These are phyloP conservation scores for Coffea canephora DNA, from an alignment of 257 asterid species.

Conservation along the genomic window DNA sequence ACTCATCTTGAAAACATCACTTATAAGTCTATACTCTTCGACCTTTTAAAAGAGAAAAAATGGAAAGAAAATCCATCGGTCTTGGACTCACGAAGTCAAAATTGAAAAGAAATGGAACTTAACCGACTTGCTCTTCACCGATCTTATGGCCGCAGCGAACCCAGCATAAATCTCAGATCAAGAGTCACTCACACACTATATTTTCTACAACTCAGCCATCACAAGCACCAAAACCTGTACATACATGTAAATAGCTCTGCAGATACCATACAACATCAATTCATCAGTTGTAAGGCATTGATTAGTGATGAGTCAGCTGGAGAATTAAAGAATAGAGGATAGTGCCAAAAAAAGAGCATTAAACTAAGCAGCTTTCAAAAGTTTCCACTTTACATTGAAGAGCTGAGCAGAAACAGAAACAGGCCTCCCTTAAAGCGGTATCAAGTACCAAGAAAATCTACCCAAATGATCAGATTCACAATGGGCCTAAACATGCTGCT, in stretches of 20 bases:
- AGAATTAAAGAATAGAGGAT: not conserved
- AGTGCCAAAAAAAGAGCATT: conserved; percentile 4
- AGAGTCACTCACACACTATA: not conserved
- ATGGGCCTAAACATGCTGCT: conserved; percentile 86
- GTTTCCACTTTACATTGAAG: not conserved
- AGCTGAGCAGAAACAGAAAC: not conserved
- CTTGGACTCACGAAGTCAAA: no score
- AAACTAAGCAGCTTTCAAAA: not conserved
- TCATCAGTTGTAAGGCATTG: not conserved
- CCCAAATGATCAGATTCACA: conserved; percentile 60
- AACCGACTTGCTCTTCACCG: no score
- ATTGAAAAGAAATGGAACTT: no score
- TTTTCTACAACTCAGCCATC: not conserved
- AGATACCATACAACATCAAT: not conserved
- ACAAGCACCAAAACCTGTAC: no score
- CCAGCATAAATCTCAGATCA: conserved; percentile 10
- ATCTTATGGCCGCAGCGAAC: not conserved
- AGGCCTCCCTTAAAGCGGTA: not conserved
- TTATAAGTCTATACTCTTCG: no score
- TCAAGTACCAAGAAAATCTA: conserved; percentile 12
- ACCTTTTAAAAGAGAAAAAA: no score
- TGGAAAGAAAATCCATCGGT: no score
- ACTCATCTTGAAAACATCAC: no score
- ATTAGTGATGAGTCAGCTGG: not conserved
- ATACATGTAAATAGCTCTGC: no score